A percentile compares a stretch with the other conserved stretches of the same genome.
phyloP scores from a whole-genome alignment of 257 asterid species.

The Lycium barbarum region DNA sequence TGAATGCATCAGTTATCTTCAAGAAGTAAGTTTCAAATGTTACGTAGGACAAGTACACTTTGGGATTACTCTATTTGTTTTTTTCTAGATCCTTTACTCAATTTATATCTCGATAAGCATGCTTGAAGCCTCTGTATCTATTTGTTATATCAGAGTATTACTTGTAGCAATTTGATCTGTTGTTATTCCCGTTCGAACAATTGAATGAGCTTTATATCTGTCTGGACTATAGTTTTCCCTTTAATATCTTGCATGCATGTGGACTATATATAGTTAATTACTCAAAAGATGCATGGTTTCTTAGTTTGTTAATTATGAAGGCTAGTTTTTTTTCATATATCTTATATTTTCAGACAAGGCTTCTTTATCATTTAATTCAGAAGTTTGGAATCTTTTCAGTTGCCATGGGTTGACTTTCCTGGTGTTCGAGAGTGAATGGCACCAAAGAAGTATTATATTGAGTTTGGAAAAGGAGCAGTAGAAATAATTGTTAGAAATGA shows the following conservation, averaged over 20 bases:
- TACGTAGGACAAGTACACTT: conserved; percentile 22
- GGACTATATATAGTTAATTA: not conserved
- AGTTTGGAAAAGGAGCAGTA: not conserved
- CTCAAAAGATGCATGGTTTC: not conserved
- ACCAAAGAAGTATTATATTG: not conserved
- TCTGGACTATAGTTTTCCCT: not conserved
- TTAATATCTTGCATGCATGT: conserved; percentile 16
- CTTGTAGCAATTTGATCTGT: conserved; percentile 25
- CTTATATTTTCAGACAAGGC: not conserved
- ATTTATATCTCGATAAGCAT: conserved; percentile 1
- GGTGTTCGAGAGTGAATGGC: not conserved
- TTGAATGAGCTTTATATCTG: not conserved
- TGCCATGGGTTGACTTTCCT: conserved; percentile 7
- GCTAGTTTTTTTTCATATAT: not conserved
- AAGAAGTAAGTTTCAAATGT: conserved; percentile 65
- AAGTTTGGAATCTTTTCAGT: not conserved
- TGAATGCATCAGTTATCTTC: conserved; percentile 83
- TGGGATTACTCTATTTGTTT: conserved; percentile 17
- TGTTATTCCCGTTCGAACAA: not conserved
- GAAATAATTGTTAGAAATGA: conserved; percentile 13
- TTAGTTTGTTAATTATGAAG: conserved; percentile 9
- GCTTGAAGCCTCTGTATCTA: conserved; percentile 13
- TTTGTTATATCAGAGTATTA: conserved; percentile 13
- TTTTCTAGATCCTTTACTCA: not conserved
- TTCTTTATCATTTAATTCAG: conserved; percentile 24